phyloP scores from a whole-genome alignment of 1,284 basidiomycete genomes.

The Leccinum pachyderme region DNA sequence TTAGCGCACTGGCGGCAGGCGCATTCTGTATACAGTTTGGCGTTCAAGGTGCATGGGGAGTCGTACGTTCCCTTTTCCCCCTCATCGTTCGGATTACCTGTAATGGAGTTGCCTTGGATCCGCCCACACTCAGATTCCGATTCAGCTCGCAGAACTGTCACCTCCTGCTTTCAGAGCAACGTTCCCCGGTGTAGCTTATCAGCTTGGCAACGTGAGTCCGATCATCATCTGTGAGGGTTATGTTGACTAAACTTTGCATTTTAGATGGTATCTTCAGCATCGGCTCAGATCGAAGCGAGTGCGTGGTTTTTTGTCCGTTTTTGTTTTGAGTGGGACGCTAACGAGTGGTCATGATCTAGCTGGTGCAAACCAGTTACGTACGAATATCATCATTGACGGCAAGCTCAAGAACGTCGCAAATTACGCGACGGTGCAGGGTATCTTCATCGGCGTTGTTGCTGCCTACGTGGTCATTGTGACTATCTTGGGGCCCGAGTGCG shows the following conservation, averaged over 20 bases:
- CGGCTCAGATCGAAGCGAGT: conserved; percentile 90
- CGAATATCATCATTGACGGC: conserved; percentile 50
- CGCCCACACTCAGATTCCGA: conserved; percentile 59
- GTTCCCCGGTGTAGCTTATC: conserved; percentile 91
- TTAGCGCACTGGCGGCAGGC: conserved; percentile 67
- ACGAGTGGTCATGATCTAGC: conserved; percentile 36
- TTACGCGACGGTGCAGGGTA: conserved; percentile 85
- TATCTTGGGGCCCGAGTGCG: conserved; percentile 72
- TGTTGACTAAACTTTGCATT: conserved; percentile 5
- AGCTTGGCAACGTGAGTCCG: conserved; percentile 65
- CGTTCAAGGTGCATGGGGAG: conserved; percentile 83
- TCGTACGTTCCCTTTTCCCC: conserved; percentile 43
- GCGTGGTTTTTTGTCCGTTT: conserved; percentile 34
- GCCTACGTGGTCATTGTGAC: conserved; percentile 71
- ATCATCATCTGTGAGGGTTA: not conserved
- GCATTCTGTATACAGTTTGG: conserved; percentile 87
- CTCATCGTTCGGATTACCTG: conserved; percentile 3
- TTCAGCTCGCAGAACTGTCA: conserved; percentile 85
- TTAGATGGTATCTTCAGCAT: conserved; percentile 83
- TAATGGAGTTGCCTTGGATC: not conserved
- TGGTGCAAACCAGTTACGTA: conserved; percentile 56
- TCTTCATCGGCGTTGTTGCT: conserved; percentile 77
- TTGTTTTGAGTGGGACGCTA: not conserved
- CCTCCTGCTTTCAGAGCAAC: conserved; percentile 92
- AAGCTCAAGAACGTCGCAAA: conserved; percentile 54